These are phyloP conservation scores for Monosporozyma servazzii DNA, from an alignment of 805 yeast species.

Conservation along the genomic window DNA sequence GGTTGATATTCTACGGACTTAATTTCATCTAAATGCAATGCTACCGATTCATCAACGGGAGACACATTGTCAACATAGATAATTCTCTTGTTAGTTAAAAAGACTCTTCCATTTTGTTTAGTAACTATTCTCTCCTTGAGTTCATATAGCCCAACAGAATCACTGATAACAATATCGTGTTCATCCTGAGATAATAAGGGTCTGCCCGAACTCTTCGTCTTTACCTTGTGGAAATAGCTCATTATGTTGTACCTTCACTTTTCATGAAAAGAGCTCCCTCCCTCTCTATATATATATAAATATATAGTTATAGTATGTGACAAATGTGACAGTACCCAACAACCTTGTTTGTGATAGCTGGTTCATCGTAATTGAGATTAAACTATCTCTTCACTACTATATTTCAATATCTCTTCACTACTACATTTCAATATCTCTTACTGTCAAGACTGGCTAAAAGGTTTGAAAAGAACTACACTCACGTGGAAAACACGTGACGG, in stretches of 20 bases:
- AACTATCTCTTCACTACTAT: too few relatives aligned
- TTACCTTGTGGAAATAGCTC: slow-evolving; percentile 32
- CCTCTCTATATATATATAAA: too few relatives aligned
- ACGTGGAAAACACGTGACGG: too few relatives aligned
- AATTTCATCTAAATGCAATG: slow-evolving; percentile 38
- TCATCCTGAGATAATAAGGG: slow-evolving; percentile 39
- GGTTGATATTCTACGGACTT: slow-evolving; percentile 33
- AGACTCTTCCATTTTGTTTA: slow-evolving; percentile 68
- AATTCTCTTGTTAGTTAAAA: slow-evolving; percentile 64
- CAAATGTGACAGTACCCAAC: too few relatives aligned
- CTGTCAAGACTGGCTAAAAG: too few relatives aligned
- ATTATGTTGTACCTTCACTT: slow-evolving; percentile 3
- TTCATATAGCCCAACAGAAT: slow-evolving; percentile 66
- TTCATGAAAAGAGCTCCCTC: too few relatives aligned
- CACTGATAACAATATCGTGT: slow-evolving; percentile 42
- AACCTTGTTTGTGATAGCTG: too few relatives aligned
- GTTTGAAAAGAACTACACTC: too few relatives aligned
- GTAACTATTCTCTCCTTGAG: slow-evolving; percentile 55
- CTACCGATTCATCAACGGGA: slow-evolving; percentile 38
- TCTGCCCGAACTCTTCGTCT: slow-evolving; percentile 32
- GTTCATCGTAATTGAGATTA: too few relatives aligned
- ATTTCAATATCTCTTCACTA: too few relatives aligned
- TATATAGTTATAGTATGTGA: too few relatives aligned
- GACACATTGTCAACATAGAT: slow-evolving; percentile 55
- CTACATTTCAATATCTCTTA: too few relatives aligned